These are phyloP conservation scores for Cutaneotrichosporon mucoides DNA, from an alignment of 1,284 basidiomycete genomes.

Conservation along the genomic window DNA sequence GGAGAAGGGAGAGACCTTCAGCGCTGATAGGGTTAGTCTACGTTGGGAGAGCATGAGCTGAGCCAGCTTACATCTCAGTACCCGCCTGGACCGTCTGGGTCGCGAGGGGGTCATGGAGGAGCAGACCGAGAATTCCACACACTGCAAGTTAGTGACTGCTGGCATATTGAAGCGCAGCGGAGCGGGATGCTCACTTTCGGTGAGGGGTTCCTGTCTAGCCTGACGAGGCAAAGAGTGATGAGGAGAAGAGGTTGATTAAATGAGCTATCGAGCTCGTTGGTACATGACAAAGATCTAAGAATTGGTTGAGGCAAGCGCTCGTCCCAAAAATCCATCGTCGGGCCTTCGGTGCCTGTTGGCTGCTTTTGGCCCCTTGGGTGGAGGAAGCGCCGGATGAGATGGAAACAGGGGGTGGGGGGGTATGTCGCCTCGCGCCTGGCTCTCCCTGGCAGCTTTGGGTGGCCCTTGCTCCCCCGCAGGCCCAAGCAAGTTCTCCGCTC, in stretches of 20 bases:
- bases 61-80: slow-evolving; percentile 61
- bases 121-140: slow-evolving; percentile 84
- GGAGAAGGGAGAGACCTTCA: slow-evolving; percentile 83
- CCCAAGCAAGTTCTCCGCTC: no score
- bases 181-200: no score
- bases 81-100: slow-evolving; percentile 62
- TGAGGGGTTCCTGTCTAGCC: no score
- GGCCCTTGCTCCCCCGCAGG: no score
- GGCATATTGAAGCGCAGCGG: no score
- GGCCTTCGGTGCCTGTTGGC: no score
- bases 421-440: no score
- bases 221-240: no score
- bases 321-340: neutral
- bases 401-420: no score
- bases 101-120: slow-evolving; percentile 66
- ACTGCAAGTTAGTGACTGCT: slow-evolving; percentile 39
- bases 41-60: neutral
- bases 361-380: no score
- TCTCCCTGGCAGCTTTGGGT: no score
- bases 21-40: slow-evolving; percentile 40
- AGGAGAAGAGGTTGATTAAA: neutral
- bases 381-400: no score
- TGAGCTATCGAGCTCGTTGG: neutral
- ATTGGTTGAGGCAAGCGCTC: neutral
- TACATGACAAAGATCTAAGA: neutral